Evolutionary conservation across 208 protist species (phyloP).

Genomic region (Strigomonas culicis): DNA sequence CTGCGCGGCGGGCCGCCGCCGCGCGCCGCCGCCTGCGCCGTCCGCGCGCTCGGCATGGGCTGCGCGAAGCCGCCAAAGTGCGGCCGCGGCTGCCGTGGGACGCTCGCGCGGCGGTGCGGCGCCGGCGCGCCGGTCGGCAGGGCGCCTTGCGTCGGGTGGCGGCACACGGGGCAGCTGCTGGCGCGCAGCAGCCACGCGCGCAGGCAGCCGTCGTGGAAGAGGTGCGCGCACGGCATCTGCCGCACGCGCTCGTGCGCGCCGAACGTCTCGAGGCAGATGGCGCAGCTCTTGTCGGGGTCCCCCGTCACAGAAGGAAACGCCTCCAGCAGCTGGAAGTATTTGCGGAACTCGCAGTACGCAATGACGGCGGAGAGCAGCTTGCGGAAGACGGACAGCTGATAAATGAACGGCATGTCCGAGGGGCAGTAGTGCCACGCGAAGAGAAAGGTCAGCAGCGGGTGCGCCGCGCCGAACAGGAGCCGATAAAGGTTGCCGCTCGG

Average conservation of each 20-base stretch:
- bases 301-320: constrained; percentile 42
- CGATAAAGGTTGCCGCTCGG: constrained; percentile 47
- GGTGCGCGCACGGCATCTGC: constrained; percentile 75
- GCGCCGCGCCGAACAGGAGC: constrained; percentile 25
- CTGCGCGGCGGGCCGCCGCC: not conserved
- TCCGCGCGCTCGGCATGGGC: not conserved
- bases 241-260: constrained; percentile 25
- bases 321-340: constrained; percentile 42
- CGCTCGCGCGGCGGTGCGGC: not conserved
- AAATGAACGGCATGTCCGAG: constrained; percentile 18
- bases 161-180: constrained; percentile 67
- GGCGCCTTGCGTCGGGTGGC: constrained; percentile 6
- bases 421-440: constrained; percentile 43
- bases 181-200: constrained; percentile 64
- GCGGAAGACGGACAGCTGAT: constrained; percentile 45
- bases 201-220: constrained; percentile 77
- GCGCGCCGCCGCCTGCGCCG: not conserved
- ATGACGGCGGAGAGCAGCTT: constrained; percentile 27
- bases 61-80: not conserved
- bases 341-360: constrained; percentile 21
- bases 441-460: constrained; percentile 24
- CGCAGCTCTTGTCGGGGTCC: constrained; percentile 34
- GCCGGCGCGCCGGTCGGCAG: not conserved
- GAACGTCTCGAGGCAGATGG: constrained; percentile 78
- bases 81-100: not conserved